These are phyloP conservation scores for Heimioporus sp. DNA, from an alignment of 768 basidiomycete species.

Conservation along the genomic window DNA sequence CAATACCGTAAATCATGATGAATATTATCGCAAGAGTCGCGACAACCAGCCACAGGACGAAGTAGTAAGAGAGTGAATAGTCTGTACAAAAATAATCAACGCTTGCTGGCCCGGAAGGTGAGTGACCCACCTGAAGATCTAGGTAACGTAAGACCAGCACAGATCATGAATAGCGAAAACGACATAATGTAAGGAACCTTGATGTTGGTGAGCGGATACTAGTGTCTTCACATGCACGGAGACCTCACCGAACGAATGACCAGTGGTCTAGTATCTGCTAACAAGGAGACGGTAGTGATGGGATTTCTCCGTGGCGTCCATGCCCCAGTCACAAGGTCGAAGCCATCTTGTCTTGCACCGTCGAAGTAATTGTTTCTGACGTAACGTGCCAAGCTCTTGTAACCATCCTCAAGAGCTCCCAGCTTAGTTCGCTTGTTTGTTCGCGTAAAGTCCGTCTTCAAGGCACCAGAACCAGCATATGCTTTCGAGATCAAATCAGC, in stretches of 20 bases:
- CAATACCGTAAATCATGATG: slow-evolving; percentile 83
- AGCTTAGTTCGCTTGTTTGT: slow-evolving; percentile 85
- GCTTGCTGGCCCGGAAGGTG: not conserved
- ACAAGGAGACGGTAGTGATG: slow-evolving; percentile 63
- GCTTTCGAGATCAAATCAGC: slow-evolving; percentile 87
- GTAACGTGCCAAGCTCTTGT: slow-evolving; percentile 83
- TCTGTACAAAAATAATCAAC: slow-evolving; percentile 42
- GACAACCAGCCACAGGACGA: slow-evolving; percentile 74
- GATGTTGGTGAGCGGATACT: slow-evolving; percentile 2
- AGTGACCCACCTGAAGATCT: slow-evolving; percentile 73
- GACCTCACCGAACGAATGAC: slow-evolving; percentile 74
- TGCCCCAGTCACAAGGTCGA: slow-evolving; percentile 87
- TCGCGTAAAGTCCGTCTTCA: slow-evolving; percentile 96
- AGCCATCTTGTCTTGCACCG: slow-evolving; percentile 90
- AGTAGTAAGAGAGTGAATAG: slow-evolving; percentile 83
- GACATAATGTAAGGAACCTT: slow-evolving; percentile 83
- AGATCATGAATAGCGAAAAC: slow-evolving; percentile 86
- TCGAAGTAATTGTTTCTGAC: slow-evolving; percentile 97
- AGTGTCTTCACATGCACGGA: not conserved
- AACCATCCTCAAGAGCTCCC: slow-evolving; percentile 80
- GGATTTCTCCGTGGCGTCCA: slow-evolving; percentile 86
- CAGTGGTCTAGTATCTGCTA: slow-evolving; percentile 80
- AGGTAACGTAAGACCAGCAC: slow-evolving; percentile 82
- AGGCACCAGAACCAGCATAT: slow-evolving; percentile 91
- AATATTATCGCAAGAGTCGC: slow-evolving; percentile 61